Base-by-base conservation (phyloP, 441 rosid genomes). In the Arabidopsis lyrata region DNA sequence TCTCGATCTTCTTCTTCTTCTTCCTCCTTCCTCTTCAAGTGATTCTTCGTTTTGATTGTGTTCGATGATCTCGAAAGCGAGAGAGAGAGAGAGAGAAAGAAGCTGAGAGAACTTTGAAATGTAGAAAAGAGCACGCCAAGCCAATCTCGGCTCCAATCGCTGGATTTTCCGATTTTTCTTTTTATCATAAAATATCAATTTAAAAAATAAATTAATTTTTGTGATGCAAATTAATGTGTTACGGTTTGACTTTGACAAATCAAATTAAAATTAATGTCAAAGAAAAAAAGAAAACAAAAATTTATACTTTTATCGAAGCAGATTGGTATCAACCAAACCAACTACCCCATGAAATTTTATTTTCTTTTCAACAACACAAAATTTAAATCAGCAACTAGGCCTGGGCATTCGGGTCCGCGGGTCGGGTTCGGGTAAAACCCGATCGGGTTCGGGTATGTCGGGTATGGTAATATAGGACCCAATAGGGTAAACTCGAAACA, bases 21-120 rank as follows among this genome's bases (percentile, higher is more conserved):
- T 65, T 53, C 65, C n/a, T n/a, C 20, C 60, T 12, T 63, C 64
- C 27, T 54, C 36, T 41, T 14, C 16, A n/a, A 29, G 44, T 61
- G 59, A 61, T 59, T 65, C 73, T 65, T 65, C 39, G 9, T 38
- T 42, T 52, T 62, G 62, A 63, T 49, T 70, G 44, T 20, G 47
- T 66, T 59, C 68, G 74, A 61, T 61, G 60, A 72, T 66, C 80
- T 77, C 69, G 41, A 72, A 77, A 62, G 65, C 63, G 20, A 18
- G 50, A 67, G 38, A 63, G 18, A 66, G 36, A 66, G 61, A 68
- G 7, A 75, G 35, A 68, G 50, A 68, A 29, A 54, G 0, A 75
- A 70, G 56, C 24, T 4, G 39, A 70, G 47, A 70, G 20, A 42
- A 50, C 77, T 71, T 77, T 71, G 73, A 77, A 77, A 65, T 52